phyloP scores from a whole-genome alignment of 148 eudicot species.

The Fallopia convolvulus region DNA sequence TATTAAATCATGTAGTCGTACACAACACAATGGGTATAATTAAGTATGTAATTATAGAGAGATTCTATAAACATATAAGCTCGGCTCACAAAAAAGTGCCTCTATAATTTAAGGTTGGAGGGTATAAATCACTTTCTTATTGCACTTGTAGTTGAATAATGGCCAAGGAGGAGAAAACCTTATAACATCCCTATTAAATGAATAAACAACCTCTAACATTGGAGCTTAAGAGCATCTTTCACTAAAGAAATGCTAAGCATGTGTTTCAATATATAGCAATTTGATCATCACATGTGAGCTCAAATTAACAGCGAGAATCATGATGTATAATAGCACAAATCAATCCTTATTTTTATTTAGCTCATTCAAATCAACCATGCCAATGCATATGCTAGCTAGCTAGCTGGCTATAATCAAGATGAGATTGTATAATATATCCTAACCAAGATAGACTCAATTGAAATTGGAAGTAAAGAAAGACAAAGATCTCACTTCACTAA shows the following conservation, averaged over 20 bases:
- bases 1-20: too few species aligned
- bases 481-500: too few species aligned
- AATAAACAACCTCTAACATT: neutral
- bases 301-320: neutral
- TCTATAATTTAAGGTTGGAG: too few species aligned
- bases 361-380: neutral
- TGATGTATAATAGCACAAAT: neutral
- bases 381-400: neutral
- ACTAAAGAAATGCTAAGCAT: neutral
- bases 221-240: neutral
- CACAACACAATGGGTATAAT: too few species aligned
- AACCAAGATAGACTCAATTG: too few species aligned
- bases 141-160: neutral
- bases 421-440: too few species aligned
- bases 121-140: too few species aligned
- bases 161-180: neutral
- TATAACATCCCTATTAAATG: neutral
- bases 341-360: neutral
- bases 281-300: neutral
- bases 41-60: too few species aligned
- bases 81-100: too few species aligned
- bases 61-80: too few species aligned
- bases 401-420: neutral
- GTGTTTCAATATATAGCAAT: neutral
- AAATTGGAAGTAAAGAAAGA: neutral